Conservation (phyloP, 73 alveolate species). For the Paramecium sonneborni region DNA sequence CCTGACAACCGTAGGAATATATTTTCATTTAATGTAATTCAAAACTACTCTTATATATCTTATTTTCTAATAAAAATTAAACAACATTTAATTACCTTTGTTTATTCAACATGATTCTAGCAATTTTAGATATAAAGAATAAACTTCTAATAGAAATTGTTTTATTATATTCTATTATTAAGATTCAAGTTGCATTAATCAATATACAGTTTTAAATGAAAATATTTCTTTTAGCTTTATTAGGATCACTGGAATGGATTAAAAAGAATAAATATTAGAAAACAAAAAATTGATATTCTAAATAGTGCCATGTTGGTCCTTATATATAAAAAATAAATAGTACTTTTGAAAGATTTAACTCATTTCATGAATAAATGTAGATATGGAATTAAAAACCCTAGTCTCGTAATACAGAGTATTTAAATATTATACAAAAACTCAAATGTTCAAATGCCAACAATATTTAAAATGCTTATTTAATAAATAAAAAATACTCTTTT, state of each 20-base stretch:
- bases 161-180: not conserved
- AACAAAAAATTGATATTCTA: not conserved
- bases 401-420: not conserved
- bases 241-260: not conserved
- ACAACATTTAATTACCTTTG: not conserved
- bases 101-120: not conserved
- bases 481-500: not conserved
- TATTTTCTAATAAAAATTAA: not conserved
- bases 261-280: not conserved
- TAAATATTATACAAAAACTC: not conserved
- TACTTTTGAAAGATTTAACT: not conserved
- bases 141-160: not conserved
- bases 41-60: not conserved
- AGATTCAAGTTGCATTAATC: not conserved
- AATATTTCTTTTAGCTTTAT: not conserved
- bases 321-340: not conserved
- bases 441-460: not conserved
- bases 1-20: not conserved
- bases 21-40: not conserved
- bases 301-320: conserved; percentile 9
- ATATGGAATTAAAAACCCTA: not conserved
- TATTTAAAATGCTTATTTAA: not conserved
- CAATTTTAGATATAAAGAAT: not conserved
- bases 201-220: not conserved
- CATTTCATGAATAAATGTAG: not conserved